Evolutionary conservation across 2,329 filamentous ascomycete species (phyloP), one percentile per base, ranked within the genome.

Genomic region (Stenocarpella maydis): DNA sequence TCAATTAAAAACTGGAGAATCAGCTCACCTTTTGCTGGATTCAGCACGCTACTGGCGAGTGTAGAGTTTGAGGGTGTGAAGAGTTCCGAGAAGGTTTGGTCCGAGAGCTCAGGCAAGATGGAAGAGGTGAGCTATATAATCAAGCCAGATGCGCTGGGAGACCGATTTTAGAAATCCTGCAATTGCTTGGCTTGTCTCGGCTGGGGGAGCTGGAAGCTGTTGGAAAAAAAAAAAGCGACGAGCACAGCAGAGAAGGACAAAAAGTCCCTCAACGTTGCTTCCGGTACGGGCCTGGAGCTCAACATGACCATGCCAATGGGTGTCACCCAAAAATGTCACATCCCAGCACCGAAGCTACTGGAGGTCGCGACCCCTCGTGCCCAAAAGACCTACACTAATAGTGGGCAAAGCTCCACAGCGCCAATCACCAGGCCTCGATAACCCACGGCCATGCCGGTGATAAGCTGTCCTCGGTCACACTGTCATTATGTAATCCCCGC

Each of bases 191-290:
- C 58, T 69, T 69, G 60, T 64, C 60, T 58, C 55, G 39, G 52
- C 54, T 54, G 67, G 52, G 34, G 34, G 47, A 67, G 52, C 52
- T 47, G 9, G 31, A 31, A 63, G 43, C 58, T 63, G 43, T 63
- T 63, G 58, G 58, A 63, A 63, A 61, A 58, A 67, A 63, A 63
- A 61, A 58, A 67, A 49, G 24, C n/a, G 26, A 47, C 34, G n/a
- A 50, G 34, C 34, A 34, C 10, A 12, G 34, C 6, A 12, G 34
- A 37, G 28, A 47, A 21, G 64, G 45, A 63, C 60, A 61, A 67
- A 67, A 70, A 70, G 68, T 70, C 68, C 64, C 68, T 70, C 68
- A 67, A 50, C 58, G 43, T 61, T 61, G 58, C 58, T 61, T 61
- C 41, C 58, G 39, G 19, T 61, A 61, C 55, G 55, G 55, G 55